These are phyloP conservation scores for Aspergillus fumigatus DNA, from an alignment of 2,329 filamentous ascomycete species.

Conservation along the genomic window DNA sequence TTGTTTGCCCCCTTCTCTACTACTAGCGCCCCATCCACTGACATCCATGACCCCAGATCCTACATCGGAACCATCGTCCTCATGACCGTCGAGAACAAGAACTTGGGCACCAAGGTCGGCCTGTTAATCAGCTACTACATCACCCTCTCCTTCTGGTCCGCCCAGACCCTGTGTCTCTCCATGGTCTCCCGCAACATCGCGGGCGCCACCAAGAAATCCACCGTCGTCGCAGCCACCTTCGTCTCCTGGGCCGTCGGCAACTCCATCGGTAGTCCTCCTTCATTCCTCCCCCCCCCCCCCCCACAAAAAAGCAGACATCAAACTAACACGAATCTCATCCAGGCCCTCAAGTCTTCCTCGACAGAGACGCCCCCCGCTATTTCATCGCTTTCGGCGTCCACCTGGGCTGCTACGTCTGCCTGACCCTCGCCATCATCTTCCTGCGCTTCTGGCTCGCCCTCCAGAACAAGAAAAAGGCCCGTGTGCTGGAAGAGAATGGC, in stretches of 20 bases:
- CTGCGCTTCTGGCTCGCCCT: constrained; percentile 55
- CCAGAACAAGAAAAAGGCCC: constrained; percentile 58
- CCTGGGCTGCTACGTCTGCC: constrained; percentile 61
- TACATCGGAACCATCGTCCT: constrained; percentile 68
- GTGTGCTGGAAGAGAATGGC: constrained; percentile 40
- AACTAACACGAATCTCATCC: no score
- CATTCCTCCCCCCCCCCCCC: no score
- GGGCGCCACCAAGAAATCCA: constrained; percentile 68
- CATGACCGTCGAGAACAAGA: constrained; percentile 61
- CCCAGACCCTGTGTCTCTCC: constrained; percentile 62
- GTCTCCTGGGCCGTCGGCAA: constrained; percentile 66
- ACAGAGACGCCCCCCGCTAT: constrained; percentile 59
- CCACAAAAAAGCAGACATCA: no score
- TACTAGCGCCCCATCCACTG: neutral
- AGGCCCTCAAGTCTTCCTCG: constrained; percentile 62
- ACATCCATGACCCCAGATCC: constrained; percentile 43
- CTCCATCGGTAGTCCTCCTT: constrained; percentile 47
- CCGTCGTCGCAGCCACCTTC: constrained; percentile 65
- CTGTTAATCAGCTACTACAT: constrained; percentile 72
- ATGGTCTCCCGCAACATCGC: constrained; percentile 67
- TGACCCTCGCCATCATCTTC: constrained; percentile 55
- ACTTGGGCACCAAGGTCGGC: constrained; percentile 57
- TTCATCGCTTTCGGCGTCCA: constrained; percentile 66
- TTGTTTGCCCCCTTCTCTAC: no score
- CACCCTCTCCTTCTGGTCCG: constrained; percentile 72